Percentiles rank a stretch among this genome's conserved stretches.
These are phyloP conservation scores for Fusarium sp. DNA, from an alignment of 2,329 filamentous ascomycete genomes.

Conservation along the genomic window DNA sequence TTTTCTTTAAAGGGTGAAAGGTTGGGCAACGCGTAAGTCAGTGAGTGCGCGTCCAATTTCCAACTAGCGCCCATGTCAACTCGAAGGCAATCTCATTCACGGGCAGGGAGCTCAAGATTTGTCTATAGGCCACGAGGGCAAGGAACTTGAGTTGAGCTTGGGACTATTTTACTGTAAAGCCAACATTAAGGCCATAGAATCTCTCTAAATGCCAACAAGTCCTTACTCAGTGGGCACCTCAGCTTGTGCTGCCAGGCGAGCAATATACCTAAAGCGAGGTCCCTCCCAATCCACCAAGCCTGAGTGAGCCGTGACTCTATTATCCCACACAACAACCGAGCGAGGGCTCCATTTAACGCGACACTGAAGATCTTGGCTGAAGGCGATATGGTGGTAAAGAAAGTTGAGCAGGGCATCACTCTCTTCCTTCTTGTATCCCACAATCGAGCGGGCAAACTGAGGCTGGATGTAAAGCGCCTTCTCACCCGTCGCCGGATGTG, in stretches of 20 bases:
- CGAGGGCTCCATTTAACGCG: not conserved
- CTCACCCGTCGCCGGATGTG: not conserved
- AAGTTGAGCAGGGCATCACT: not conserved
- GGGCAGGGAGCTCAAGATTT: not conserved
- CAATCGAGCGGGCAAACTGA: not conserved
- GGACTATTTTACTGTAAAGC: not conserved
- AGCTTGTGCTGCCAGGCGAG: not conserved
- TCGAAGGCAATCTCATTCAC: not conserved
- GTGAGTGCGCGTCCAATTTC: not conserved
- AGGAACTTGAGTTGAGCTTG: not conserved
- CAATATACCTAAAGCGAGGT: not conserved
- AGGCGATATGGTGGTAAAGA: not conserved
- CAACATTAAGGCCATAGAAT: not conserved
- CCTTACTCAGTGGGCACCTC: not conserved
- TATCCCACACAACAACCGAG: not conserved
- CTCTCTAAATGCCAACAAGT: no score
- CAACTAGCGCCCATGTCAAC: not conserved
- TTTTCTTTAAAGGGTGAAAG: not conserved
- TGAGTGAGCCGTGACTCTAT: not conserved
- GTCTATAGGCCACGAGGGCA: not conserved
- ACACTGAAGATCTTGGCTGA: not conserved
- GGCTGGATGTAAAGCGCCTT: not conserved
- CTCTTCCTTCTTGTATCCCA: not conserved
- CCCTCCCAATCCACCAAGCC: not conserved
- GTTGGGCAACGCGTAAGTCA: not conserved